Percentiles rank a stretch among this genome's conserved stretches.
Conservation (phyloP, 2,329 filamentous ascomycete genomes). For the Hypoxylon sp. region DNA sequence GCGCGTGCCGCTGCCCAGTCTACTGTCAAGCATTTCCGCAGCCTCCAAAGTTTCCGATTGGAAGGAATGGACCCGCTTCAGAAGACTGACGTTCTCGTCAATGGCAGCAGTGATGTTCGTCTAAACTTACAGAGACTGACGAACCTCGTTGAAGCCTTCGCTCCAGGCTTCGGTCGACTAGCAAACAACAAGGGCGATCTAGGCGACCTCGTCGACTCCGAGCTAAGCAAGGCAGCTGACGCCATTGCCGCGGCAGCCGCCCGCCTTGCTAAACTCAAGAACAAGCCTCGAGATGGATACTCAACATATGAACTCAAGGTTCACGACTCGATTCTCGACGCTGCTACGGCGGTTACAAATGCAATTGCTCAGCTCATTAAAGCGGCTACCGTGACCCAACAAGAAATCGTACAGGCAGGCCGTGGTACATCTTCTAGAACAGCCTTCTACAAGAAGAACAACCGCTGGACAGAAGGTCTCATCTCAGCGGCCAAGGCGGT, state of each 20-base stretch:
- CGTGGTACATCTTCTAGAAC: conserved; percentile 88
- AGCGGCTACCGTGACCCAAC: conserved; percentile 90
- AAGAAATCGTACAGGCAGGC: conserved; percentile 96
- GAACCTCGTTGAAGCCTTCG: conserved; percentile 92
- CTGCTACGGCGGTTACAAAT: conserved; percentile 91
- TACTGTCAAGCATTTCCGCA: conserved; percentile 94
- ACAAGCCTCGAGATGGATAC: conserved; percentile 95
- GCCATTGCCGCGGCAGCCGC: conserved; percentile 94
- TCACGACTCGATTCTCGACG: conserved; percentile 93
- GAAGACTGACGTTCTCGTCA: conserved; percentile 97
- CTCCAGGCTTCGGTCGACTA: conserved; percentile 87
- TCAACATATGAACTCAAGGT: conserved; percentile 97
- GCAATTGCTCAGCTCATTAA: conserved; percentile 96
- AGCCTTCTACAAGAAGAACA: conserved; percentile 99
- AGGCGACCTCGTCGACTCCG: conserved; percentile 91
- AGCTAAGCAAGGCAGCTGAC: conserved; percentile 92
- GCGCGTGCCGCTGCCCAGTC: conserved; percentile 87
- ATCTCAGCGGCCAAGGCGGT: conserved; percentile 98
- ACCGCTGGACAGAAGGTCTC: conserved; percentile 97
- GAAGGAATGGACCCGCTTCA: conserved; percentile 91
- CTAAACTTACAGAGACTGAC: conserved; percentile 93
- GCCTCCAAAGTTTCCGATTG: conserved; percentile 91
- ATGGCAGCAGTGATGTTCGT: conserved; percentile 96
- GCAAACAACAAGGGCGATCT: conserved; percentile 84
- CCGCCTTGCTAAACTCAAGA: conserved; percentile 90